These are phyloP conservation scores for Gracilaria caudata DNA, from an alignment of 23 red algal genomes.

Conservation along the genomic window DNA sequence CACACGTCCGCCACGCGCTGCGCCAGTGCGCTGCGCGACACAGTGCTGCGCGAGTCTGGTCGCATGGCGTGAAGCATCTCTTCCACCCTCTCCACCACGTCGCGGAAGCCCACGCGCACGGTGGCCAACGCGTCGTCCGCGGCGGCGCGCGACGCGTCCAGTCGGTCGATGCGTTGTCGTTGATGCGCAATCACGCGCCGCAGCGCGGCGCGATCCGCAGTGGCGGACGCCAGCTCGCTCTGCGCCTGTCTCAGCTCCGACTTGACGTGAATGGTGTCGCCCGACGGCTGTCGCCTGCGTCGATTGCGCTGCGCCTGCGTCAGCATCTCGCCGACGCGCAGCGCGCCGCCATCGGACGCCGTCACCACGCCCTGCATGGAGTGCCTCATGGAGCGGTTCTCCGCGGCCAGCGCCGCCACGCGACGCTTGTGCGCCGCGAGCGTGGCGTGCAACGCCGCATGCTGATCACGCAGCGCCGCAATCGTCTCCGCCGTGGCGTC, in stretches of 20 bases:
- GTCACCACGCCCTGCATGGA: background rate
- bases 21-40: background rate
- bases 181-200: constrained; percentile 20
- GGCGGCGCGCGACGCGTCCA: background rate
- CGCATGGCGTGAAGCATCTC: background rate
- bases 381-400: background rate
- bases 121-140: constrained; percentile 11
- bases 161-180: background rate
- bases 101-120: background rate
- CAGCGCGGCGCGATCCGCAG: background rate
- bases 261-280: background rate
- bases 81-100: background rate
- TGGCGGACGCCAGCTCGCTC: background rate
- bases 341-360: background rate
- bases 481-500: constrained; percentile 7
- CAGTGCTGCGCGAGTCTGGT: background rate
- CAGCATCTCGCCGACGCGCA: background rate
- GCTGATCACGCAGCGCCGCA: background rate
- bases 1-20: background rate
- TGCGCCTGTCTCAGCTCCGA: background rate
- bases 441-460: constrained; percentile 4
- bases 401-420: background rate
- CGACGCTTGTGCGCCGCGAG: background rate
- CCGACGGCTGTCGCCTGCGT: no score
- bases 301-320: no score